A percentile compares a stretch with the other conserved stretches of the same genome.
phyloP scores from a whole-genome alignment of 75 land plant genomes.

The Sequoiadendron giganteum region DNA sequence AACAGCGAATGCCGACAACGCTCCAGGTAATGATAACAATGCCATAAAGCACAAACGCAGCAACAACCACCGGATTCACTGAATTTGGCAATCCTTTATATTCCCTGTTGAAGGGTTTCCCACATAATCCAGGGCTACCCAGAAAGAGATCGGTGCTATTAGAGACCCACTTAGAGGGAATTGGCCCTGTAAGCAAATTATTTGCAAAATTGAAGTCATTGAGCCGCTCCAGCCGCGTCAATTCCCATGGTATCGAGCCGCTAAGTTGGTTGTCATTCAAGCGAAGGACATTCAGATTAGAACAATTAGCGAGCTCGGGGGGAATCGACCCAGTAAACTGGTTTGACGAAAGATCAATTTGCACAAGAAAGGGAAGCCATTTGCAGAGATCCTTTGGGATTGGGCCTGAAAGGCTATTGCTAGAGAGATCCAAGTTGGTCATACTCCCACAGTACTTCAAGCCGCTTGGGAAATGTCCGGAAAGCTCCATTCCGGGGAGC shows the following conservation, averaged over 20 bases:
- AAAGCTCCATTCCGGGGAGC: constrained; percentile 62
- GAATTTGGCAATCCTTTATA: neutral
- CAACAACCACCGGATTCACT: constrained; percentile 8
- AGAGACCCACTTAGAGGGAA: constrained; percentile 47
- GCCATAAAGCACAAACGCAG: no score
- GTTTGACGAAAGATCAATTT: no score
- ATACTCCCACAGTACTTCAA: no score
- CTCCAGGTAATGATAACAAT: no score
- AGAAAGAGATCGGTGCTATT: constrained; percentile 16
- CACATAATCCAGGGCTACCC: constrained; percentile 72
- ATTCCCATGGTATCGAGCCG: no score
- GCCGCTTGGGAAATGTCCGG: constrained; percentile 19
- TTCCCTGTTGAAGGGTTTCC: constrained; percentile 37
- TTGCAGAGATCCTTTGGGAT: constrained; percentile 54
- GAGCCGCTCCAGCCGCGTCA: neutral
- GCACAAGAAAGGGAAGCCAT: constrained; percentile 19
- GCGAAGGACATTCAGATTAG: no score
- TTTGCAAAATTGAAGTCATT: constrained; percentile 43
- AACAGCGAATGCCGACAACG: no score
- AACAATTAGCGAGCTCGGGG: no score
- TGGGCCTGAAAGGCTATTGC: constrained; percentile 44
- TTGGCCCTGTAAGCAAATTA: constrained; percentile 56
- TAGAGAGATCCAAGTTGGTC: no score
- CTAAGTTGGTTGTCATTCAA: no score
- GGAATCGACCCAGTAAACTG: no score